Evolutionary conservation across 331 rosid genomes (phyloP), one percentile per base, ranked within the genome.

Genomic region (Quercus phellos): DNA sequence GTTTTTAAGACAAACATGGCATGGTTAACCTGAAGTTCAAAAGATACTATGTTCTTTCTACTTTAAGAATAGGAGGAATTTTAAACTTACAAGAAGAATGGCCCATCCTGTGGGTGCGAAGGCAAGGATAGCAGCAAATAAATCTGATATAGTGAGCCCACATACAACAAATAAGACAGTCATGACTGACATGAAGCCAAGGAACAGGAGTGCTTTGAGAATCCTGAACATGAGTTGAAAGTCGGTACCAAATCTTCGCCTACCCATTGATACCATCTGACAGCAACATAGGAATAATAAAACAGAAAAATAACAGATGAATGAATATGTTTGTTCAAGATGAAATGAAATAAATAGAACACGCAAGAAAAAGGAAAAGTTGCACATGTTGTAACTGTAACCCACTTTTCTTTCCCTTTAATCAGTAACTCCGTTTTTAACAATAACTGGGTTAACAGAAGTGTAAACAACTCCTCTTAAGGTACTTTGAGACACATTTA

Each of bases 101-200:
- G 97, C 97, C 99, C 99, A 92, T 60, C 97, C 99, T 1, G 98
- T 88, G 77, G 99, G 98, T 91, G 91, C 74, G 86, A 94, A 92
- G 86, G 97, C 99, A 77, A 94, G 82, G 77, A 91, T 68, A 54
- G 98, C 89, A 58, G 97, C 98, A 83, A 92, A 91, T 77, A 94
- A 79, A 88, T 94, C 99, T 64, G 97, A 81, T 69, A 94, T 59
- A 9, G 94, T 89, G 75, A 94, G 97, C 32, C 94, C 97, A 51
- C 89, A 88, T 30, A 92, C 97, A 29, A 90, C 97, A 68, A 94
- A 94, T 73, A 92, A 73, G 60, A 91, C 94, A 2, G 97, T 86
- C 99, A 92, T 90, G 81, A 92, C 93, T 24, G 98, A 88, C 86
- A 87, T 81, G 90, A 94, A 92, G 35, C 98, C 93, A 27, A 94